Conservation (phyloP, 129 eudicot genomes). For the Flaveria sonorensis region DNA sequence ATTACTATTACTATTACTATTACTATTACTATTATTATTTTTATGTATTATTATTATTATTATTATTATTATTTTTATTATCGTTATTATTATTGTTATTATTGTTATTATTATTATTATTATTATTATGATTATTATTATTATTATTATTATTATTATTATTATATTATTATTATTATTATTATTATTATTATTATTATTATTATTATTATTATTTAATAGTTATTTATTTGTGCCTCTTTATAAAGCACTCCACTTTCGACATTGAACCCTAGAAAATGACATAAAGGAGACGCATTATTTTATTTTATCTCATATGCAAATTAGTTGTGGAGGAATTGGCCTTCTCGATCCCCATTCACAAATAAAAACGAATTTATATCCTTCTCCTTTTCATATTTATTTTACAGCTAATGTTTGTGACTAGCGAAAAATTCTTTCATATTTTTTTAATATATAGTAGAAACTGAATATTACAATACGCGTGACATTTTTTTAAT, state of each 20-base stretch:
- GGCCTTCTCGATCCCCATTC: constrained; percentile 15
- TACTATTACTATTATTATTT: too few species aligned
- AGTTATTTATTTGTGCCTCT: neutral
- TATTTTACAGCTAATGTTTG: constrained; percentile 37
- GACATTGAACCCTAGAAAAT: constrained; percentile 13
- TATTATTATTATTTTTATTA: too few species aligned
- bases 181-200: neutral
- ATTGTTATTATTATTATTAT: too few species aligned
- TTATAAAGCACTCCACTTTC: neutral
- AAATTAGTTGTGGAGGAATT: constrained; percentile 34
- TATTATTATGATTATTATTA: too few species aligned
- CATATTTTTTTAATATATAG: neutral
- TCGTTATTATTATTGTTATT: too few species aligned
- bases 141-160: too few species aligned
- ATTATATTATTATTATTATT: neutral
- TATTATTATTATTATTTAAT: neutral
- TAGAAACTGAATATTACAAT: constrained; percentile 27
- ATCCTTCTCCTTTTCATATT: constrained; percentile 23
- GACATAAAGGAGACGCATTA: constrained; percentile 27
- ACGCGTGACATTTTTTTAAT: constrained; percentile 28
- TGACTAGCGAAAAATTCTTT: neutral
- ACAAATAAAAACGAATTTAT: constrained; percentile 19
- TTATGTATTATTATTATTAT: too few species aligned
- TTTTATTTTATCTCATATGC: constrained; percentile 16
- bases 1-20: too few species aligned